Conservation (phyloP, 2,329 filamentous ascomycete genomes). For the Bipolaris oryzae region DNA sequence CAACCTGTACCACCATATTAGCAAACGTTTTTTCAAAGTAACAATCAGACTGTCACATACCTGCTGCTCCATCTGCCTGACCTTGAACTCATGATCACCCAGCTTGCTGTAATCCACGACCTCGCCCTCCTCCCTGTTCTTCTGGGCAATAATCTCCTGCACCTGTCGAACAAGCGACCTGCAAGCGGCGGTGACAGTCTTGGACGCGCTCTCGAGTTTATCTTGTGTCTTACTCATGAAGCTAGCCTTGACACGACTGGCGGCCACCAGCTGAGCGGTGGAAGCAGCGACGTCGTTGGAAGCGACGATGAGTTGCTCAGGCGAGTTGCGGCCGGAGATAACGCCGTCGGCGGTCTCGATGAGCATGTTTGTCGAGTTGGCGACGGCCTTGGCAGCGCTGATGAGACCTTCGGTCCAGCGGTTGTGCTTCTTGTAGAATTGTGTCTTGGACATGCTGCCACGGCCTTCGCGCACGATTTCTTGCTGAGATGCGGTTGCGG, state of each 20-base stretch:
- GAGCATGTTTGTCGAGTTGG: slow-evolving; percentile 88
- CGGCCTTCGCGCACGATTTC: slow-evolving; percentile 95
- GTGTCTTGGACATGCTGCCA: slow-evolving; percentile 83
- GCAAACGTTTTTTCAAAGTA: neutral
- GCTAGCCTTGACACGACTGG: slow-evolving; percentile 92
- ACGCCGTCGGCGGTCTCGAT: slow-evolving; percentile 99
- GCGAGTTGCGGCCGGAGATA: slow-evolving; percentile 86
- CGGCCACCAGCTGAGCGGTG: slow-evolving; percentile 94
- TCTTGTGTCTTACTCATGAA: slow-evolving; percentile 99
- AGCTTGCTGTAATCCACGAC: slow-evolving; percentile 86
- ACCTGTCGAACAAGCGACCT: slow-evolving; percentile 88
- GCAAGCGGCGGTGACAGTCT: slow-evolving; percentile 90
- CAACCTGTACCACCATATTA: slow-evolving; percentile 67
- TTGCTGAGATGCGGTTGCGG: slow-evolving; percentile 88
- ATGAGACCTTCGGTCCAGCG: slow-evolving; percentile 98
- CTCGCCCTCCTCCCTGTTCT: slow-evolving; percentile 77
- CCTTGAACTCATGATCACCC: slow-evolving; percentile 96
- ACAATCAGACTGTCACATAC: slow-evolving; percentile 60
- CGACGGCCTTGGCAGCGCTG: slow-evolving; percentile 95
- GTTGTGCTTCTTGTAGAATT: slow-evolving; percentile 99
- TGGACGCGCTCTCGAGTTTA: slow-evolving; percentile 84
- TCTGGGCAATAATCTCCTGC: slow-evolving; percentile 89
- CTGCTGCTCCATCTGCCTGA: slow-evolving; percentile 99
- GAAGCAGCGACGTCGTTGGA: slow-evolving; percentile 96
- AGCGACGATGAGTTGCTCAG: slow-evolving; percentile 96